Evolutionary conservation across 176 grass and related monocot genomes (phyloP).

Genomic region (Aegilops longissima): DNA sequence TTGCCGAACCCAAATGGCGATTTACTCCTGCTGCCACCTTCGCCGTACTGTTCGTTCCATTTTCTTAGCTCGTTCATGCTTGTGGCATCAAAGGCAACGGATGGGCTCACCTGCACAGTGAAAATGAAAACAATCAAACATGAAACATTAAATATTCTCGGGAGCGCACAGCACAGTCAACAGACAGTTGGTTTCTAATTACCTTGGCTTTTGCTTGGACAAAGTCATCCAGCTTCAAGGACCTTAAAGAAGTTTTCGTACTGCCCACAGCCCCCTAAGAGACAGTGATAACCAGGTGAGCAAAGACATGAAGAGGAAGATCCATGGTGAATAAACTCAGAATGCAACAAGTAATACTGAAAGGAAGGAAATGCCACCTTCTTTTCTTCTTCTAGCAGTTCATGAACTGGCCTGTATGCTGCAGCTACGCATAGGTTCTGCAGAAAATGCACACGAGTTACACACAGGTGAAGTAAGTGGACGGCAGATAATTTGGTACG

Average conservation of each 20-base stretch:
- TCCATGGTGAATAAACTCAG: neutral
- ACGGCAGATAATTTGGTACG: neutral
- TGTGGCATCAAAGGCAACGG: slow-evolving; percentile 73
- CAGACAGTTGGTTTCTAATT: slow-evolving; percentile 20
- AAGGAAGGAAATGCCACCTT: slow-evolving; percentile 35
- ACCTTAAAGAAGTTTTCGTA: slow-evolving; percentile 45
- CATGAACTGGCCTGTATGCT: slow-evolving; percentile 92
- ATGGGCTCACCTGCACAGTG: slow-evolving; percentile 69
- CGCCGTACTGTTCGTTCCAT: slow-evolving; percentile 94
- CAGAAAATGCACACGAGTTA: slow-evolving; percentile 21
- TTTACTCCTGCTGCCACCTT: slow-evolving; percentile 69
- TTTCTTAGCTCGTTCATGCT: slow-evolving; percentile 90
- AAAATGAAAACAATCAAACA: slow-evolving; percentile 2
- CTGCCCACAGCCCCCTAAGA: slow-evolving; percentile 41
- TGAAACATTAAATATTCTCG: neutral
- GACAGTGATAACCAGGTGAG: slow-evolving; percentile 26
- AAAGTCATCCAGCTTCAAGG: slow-evolving; percentile 77
- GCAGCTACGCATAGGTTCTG: slow-evolving; percentile 91
- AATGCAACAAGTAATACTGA: neutral
- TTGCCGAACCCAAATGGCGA: slow-evolving; percentile 74
- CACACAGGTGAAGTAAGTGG: neutral
- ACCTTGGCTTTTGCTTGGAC: slow-evolving; percentile 93
- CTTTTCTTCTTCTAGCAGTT: slow-evolving; percentile 83
- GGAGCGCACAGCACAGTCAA: neutral
- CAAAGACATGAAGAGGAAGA: neutral